Conservation (phyloP, 495 filamentous ascomycete species). For the Collariella sp. region DNA sequence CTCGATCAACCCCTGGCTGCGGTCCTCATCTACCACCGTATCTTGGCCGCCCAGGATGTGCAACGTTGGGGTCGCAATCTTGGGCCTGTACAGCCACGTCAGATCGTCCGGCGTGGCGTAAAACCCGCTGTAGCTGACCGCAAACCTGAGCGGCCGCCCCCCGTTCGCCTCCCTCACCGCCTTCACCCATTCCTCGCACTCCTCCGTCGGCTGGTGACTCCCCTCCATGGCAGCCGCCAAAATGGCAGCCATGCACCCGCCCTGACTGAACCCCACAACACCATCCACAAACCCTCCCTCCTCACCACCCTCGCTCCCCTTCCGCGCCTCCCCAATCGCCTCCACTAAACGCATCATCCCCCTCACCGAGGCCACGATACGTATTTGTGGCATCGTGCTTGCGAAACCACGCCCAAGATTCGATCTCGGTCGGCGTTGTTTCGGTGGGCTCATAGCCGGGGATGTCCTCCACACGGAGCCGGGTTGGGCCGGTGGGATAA, state of each 20-base stretch:
- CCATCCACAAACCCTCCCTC: slow-evolving; percentile 46
- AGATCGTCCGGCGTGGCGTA: slow-evolving; percentile 51
- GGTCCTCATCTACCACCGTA: slow-evolving; percentile 73
- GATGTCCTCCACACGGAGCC: slow-evolving; percentile 57
- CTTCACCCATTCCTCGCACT: slow-evolving; percentile 26
- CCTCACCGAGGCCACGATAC: slow-evolving; percentile 57
- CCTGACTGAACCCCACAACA: slow-evolving; percentile 70
- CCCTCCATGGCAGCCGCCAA: slow-evolving; percentile 61
- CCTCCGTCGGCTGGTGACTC: slow-evolving; percentile 29
- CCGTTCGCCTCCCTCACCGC: slow-evolving; percentile 36
- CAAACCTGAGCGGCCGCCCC: slow-evolving; percentile 64
- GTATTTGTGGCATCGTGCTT: slow-evolving; percentile 49
- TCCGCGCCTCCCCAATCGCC: slow-evolving; percentile 33
- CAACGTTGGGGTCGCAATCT: slow-evolving; percentile 66
- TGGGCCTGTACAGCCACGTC: slow-evolving; percentile 66
- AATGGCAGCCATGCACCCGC: slow-evolving; percentile 53
- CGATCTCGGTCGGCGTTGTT: slow-evolving; percentile 33
- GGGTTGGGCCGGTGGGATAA: slow-evolving; percentile 56
- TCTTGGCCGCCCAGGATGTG: slow-evolving; percentile 81
- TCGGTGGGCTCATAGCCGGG: slow-evolving; percentile 49
- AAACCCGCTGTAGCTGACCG: slow-evolving; percentile 73
- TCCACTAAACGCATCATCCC: slow-evolving; percentile 54
- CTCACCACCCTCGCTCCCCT: slow-evolving; percentile 38
- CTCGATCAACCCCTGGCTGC: slow-evolving; percentile 57
- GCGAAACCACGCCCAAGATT: slow-evolving; percentile 80